A percentile compares a stretch with the other conserved stretches of the same genome.
Conservation (phyloP, 352 stramenopile genomes). For the Globisporangium cylindrosporum region DNA sequence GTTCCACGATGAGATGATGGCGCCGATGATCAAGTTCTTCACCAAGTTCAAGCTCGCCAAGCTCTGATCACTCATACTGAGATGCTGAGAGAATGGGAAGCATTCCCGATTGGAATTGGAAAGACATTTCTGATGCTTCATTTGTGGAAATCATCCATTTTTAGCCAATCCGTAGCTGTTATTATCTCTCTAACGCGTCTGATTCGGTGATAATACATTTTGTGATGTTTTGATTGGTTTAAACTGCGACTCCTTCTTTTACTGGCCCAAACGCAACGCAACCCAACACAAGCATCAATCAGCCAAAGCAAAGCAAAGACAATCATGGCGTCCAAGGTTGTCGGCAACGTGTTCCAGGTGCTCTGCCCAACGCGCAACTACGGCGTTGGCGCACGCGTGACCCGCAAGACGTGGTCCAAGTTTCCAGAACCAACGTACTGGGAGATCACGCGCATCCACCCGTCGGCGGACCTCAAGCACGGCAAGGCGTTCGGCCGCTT, state of each 20-base stretch:
- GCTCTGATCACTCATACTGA: slow-evolving; percentile 22
- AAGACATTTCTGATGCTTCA: too few relatives aligned
- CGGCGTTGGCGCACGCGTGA: slow-evolving; percentile 67
- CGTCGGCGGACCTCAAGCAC: slow-evolving; percentile 78
- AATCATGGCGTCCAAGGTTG: slow-evolving; percentile 37
- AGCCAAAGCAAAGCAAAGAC: slow-evolving; percentile 5
- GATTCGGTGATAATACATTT: slow-evolving; percentile 19
- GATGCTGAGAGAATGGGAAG: background rate
- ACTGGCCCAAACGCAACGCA: background rate
- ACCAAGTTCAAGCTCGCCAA: slow-evolving; percentile 64
- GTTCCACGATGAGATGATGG: slow-evolving; percentile 63
- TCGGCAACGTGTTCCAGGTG: slow-evolving; percentile 76
- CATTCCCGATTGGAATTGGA: background rate
- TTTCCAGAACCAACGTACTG: slow-evolving; percentile 74
- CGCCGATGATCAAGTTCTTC: slow-evolving; percentile 67
- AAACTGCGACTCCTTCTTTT: slow-evolving; percentile 4
- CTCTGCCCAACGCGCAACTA: slow-evolving; percentile 66
- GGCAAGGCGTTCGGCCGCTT: slow-evolving; percentile 82
- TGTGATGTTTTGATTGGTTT: slow-evolving; percentile 16
- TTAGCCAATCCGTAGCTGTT: slow-evolving; percentile 17
- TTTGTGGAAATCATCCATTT: slow-evolving; percentile 6
- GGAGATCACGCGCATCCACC: slow-evolving; percentile 77
- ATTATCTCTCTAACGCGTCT: background rate
- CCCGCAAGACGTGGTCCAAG: slow-evolving; percentile 69
- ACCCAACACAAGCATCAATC: background rate